Conservation (phyloP, 805 yeast genomes). For the Debaryomyces castellii region DNA sequence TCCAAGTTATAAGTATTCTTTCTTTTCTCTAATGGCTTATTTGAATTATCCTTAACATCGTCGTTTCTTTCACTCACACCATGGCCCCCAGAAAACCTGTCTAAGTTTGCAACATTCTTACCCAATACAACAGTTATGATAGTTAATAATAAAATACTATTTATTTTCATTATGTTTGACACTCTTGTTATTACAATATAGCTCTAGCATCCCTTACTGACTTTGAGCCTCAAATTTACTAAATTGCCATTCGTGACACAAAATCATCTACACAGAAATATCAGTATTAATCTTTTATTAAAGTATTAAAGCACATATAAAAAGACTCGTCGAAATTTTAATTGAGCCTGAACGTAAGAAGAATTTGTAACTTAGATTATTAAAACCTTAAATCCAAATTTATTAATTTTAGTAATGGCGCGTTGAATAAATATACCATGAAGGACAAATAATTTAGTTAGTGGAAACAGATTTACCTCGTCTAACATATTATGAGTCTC, state of each 20-base stretch:
- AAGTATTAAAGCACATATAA: not conserved
- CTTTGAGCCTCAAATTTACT: not conserved
- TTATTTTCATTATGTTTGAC: not conserved
- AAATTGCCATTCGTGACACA: not conserved
- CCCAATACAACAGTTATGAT: not conserved
- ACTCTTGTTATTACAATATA: not conserved
- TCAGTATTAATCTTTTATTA: not conserved
- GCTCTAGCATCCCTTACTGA: not conserved
- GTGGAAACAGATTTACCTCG: no score
- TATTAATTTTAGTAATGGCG: not conserved
- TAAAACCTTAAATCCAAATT: not conserved
- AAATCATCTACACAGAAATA: not conserved
- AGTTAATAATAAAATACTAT: not conserved
- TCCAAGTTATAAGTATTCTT: slow-evolving; percentile 8
- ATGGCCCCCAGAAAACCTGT: slow-evolving; percentile 3
- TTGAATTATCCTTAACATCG: not conserved
- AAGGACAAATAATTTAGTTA: not conserved
- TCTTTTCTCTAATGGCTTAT: not conserved
- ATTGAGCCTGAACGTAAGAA: not conserved
- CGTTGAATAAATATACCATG: not conserved
- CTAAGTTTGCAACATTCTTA: slow-evolving; percentile 6
- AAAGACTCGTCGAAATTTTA: not conserved
- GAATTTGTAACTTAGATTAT: not conserved
- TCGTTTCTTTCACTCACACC: not conserved
- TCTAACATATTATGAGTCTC: not conserved